Conservation (phyloP, 805 yeast genomes). For the Schwanniomyces polymorphus region DNA sequence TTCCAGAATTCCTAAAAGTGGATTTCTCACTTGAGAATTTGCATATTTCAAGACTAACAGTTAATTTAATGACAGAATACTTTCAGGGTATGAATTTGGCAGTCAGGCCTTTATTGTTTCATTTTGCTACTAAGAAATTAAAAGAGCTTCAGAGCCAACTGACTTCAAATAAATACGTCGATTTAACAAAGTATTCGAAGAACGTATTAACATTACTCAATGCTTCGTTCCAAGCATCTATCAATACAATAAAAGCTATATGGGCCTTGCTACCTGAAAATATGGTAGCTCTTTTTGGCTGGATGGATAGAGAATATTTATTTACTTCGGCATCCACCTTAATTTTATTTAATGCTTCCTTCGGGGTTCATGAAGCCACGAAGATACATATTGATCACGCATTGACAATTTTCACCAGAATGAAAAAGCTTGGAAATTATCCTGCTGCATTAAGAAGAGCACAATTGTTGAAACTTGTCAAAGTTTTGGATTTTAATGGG, state of each 20-base stretch:
- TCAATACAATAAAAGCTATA: constrained; percentile 67
- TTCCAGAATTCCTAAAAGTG: constrained; percentile 64
- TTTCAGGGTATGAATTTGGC: constrained; percentile 82
- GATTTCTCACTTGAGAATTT: constrained; percentile 58
- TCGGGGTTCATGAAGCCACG: constrained; percentile 80
- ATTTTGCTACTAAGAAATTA: constrained; percentile 69
- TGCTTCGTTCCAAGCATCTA: constrained; percentile 79
- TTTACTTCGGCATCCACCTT: constrained; percentile 77
- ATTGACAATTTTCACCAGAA: constrained; percentile 62
- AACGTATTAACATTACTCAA: constrained; percentile 68
- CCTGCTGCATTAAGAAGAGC: constrained; percentile 78
- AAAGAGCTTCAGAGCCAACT: constrained; percentile 44
- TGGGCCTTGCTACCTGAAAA: constrained; percentile 77
- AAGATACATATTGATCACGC: constrained; percentile 73
- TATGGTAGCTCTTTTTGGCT: constrained; percentile 83
- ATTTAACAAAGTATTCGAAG: constrained; percentile 65
- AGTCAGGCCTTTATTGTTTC: constrained; percentile 73
- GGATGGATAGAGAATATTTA: constrained; percentile 82
- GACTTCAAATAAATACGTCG: constrained; percentile 52
- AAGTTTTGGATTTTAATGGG: constrained; percentile 67
- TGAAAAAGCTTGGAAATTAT: constrained; percentile 76
- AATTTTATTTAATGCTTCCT: constrained; percentile 72
- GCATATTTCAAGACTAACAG: constrained; percentile 62
- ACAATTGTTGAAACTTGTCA: constrained; percentile 63
- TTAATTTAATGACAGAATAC: constrained; percentile 78